Conservation (phyloP, 2,329 filamentous ascomycete species). For the Trichoderma afroharzianum region DNA sequence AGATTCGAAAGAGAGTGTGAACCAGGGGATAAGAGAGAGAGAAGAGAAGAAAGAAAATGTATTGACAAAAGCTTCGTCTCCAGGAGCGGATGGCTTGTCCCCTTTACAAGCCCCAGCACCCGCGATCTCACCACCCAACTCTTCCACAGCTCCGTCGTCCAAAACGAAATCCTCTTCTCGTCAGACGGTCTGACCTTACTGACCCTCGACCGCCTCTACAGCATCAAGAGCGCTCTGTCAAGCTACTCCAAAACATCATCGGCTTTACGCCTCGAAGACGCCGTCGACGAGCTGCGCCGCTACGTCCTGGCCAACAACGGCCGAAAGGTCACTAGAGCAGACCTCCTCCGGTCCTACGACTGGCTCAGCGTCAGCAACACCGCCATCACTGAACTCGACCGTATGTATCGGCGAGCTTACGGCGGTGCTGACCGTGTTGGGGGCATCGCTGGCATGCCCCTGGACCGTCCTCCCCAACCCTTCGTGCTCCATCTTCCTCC, state of each 20-base stretch:
- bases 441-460: conserved; percentile 42
- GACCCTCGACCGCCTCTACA: conserved; percentile 60
- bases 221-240: conserved; percentile 58
- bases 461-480: background rate
- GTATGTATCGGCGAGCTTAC: conserved; percentile 55
- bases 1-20: background rate
- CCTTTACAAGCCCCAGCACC: conserved; percentile 40
- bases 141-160: conserved; percentile 52
- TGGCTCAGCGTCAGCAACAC: conserved; percentile 51
- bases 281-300: conserved; percentile 60
- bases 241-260: conserved; percentile 49
- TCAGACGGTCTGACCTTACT: conserved; percentile 57
- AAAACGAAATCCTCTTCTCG: conserved; percentile 60
- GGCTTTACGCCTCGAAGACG: conserved; percentile 51
- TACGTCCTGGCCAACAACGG: conserved; percentile 54
- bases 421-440: conserved; percentile 45
- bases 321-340: conserved; percentile 45
- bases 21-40: background rate
- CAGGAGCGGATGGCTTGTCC: conserved; percentile 42
- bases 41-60: background rate
- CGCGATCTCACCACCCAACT: conserved; percentile 50
- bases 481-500: background rate
- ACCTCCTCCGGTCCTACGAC: conserved; percentile 53
- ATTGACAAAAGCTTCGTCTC: background rate
- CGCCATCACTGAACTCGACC: conserved; percentile 52